These are phyloP conservation scores for Colletotrichum tofieldiae DNA, from an alignment of 2,329 filamentous ascomycete species.

Conservation along the genomic window DNA sequence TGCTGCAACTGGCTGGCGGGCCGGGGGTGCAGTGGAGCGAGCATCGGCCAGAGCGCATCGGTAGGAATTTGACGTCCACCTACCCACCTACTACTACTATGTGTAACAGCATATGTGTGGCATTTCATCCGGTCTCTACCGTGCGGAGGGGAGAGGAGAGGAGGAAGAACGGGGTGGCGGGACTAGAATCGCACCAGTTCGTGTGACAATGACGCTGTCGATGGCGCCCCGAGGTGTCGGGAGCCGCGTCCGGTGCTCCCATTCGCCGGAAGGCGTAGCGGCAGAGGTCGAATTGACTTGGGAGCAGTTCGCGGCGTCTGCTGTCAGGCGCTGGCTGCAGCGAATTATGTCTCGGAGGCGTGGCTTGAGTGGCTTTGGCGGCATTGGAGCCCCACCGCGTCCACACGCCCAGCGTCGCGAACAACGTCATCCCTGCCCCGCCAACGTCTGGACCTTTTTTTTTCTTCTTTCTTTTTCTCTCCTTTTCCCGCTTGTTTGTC, in stretches of 20 bases:
- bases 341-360: slow-evolving; percentile 9
- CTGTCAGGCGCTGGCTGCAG: slow-evolving; percentile 29
- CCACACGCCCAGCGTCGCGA: not conserved
- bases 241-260: slow-evolving; percentile 7
- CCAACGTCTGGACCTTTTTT: slow-evolving; percentile 14
- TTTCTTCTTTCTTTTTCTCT: not conserved
- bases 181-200: not conserved
- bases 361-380: not conserved
- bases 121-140: not conserved
- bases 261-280: slow-evolving; percentile 29
- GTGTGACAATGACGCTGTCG: not conserved
- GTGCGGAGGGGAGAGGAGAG: not conserved
- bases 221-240: slow-evolving; percentile 1
- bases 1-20: not conserved
- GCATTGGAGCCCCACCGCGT: not conserved
- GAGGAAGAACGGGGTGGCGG: too few relatives aligned
- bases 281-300: not conserved
- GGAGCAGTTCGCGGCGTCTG: slow-evolving; percentile 6
- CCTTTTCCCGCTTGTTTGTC: too few relatives aligned
- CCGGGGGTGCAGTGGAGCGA: too few relatives aligned
- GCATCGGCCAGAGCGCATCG: too few relatives aligned
- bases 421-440: slow-evolving; percentile 26
- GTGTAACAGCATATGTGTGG: not conserved
- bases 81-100: not conserved
- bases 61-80: too few relatives aligned